Evolutionary conservation across 352 stramenopile species (phyloP), one percentile per base, ranked within the genome.

Genomic region (Thalassiosira mediterranea): DNA sequence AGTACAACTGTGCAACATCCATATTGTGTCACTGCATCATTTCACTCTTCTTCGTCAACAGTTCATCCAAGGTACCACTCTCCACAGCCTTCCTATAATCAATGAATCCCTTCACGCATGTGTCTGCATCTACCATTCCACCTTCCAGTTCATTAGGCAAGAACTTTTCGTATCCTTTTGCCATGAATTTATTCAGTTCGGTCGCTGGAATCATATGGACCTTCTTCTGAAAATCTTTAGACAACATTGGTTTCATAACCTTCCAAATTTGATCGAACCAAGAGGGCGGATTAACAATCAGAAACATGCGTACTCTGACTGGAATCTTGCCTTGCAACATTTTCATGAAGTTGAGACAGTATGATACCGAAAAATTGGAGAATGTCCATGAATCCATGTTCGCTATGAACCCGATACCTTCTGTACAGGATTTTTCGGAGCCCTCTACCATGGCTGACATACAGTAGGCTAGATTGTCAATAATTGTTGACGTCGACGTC

Each of bases 281-380:
- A 23, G 13, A 29, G 0, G 79, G 79, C 48, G 79, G 79, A 67
- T 87, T 81, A 15, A 87, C 79, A 69, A 87, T 83, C 0, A 87
- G 52, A 49, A 87, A 83, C 1, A 81, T 11, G n/a, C 53, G 49
- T n/a, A 87, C 79, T 21, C 65, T 51, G 13, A 72, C 62, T 7
- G 79, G 79, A 42, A 80, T 62, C 4, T 59, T 1, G 38, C 79
- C 79, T 37, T 87, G 73, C 19, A 87, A 49, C 37, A 71, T 74
- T 60, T 67, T 79, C 79, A 87, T 81, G 52, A 87, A 87, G 48
- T 84, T 51, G 15, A 59, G 57, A 51, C 63, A 87, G 54, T 84
- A 87, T 26, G 53, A 64, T 0, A 73, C 42, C 1, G 10, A 34
- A 64, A 87, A 87, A 46, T 84, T 84, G 4, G 56, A 28, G 63